Evolutionary conservation across 2,329 filamentous ascomycete genomes (phyloP), one percentile per base, ranked within the genome.

Genomic region (Aspergillus caelatus): DNA sequence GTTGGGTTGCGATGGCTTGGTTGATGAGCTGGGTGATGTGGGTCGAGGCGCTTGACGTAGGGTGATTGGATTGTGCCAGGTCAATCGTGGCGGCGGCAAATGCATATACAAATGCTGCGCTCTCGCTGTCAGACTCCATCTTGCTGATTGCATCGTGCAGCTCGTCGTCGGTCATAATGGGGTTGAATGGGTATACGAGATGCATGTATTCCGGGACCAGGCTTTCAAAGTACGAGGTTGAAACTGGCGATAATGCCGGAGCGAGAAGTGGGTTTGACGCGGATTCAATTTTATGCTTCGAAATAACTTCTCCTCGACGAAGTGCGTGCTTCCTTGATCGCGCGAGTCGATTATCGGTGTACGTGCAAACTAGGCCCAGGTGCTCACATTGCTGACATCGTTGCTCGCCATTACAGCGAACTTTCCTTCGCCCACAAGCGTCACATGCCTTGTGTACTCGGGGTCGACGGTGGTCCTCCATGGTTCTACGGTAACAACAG

Each of bases 101-200:
- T 4, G 79, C 76, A 66, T 80, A 80, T 30, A 82, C 71, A 57
- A 83, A 82, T 0, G 81, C 78, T 11, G 74, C 74, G 1, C 77
- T 73, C 34, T 80, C 79, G 39, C 71, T 70, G 32, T 79, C 75
- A 1, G 68, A 66, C 56, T 79, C 70, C 78, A 83, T 83, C 2
- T 68, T 65, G 2, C 57, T 30, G 48, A 80, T 77, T 32, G 71
- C 72, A 0, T 66, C 59, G 32, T 69, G 62, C 16, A 84, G 70
- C 62, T 83, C 81, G 11, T 71, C 67, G 32, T 79, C 77, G 1
- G 78, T 71, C 58, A 84, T 78, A 61, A 84, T 76, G 6, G 82
- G 82, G 50, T 81, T 79, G 46, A 83, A 78, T 1, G 82, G 82
- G 65, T 82, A 84, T 19, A 84, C 80, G 21, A 76, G 76, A 32